These are phyloP conservation scores for Colletotrichum australisinense DNA, from an alignment of 2,329 filamentous ascomycete genomes.

Conservation along the genomic window DNA sequence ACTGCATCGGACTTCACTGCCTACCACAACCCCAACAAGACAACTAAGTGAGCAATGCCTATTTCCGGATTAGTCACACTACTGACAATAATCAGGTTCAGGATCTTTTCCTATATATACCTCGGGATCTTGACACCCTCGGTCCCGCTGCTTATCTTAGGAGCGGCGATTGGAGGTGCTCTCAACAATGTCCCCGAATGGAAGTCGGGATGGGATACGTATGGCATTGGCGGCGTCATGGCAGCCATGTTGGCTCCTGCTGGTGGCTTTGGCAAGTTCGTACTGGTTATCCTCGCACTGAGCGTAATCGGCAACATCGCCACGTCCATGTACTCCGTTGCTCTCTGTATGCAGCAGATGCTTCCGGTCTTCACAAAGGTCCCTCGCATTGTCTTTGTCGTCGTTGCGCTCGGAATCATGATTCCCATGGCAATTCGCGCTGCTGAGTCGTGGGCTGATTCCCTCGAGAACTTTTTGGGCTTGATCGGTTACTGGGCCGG, in stretches of 20 bases:
- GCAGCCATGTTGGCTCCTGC: slow-evolving; percentile 45
- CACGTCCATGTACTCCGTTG: slow-evolving; percentile 51
- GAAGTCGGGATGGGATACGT: slow-evolving; percentile 43
- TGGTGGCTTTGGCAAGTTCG: slow-evolving; percentile 49
- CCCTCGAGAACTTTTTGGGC: slow-evolving; percentile 56
- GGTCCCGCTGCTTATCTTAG: slow-evolving; percentile 50
- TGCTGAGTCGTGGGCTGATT: slow-evolving; percentile 51
- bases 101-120: slow-evolving; percentile 62
- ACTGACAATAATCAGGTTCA: slow-evolving; percentile 39
- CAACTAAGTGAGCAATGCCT: slow-evolving; percentile 48
- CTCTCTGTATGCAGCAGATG: slow-evolving; percentile 54
- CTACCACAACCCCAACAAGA: slow-evolving; percentile 59
- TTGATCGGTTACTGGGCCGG: slow-evolving; percentile 60
- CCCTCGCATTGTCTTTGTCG: slow-evolving; percentile 53
- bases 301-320: slow-evolving; percentile 52
- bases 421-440: slow-evolving; percentile 55
- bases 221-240: slow-evolving; percentile 46
- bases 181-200: slow-evolving; percentile 44
- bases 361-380: slow-evolving; percentile 47
- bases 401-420: slow-evolving; percentile 52
- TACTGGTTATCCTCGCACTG: slow-evolving; percentile 49
- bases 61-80: neutral
- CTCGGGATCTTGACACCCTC: slow-evolving; percentile 54
- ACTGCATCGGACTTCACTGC: slow-evolving; percentile 68
- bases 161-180: slow-evolving; percentile 51